Evolutionary conservation across 1,139 yeast genomes (phyloP), one percentile per base, ranked within the genome.

Genomic region (Saccharomyces pastorianus): DNA sequence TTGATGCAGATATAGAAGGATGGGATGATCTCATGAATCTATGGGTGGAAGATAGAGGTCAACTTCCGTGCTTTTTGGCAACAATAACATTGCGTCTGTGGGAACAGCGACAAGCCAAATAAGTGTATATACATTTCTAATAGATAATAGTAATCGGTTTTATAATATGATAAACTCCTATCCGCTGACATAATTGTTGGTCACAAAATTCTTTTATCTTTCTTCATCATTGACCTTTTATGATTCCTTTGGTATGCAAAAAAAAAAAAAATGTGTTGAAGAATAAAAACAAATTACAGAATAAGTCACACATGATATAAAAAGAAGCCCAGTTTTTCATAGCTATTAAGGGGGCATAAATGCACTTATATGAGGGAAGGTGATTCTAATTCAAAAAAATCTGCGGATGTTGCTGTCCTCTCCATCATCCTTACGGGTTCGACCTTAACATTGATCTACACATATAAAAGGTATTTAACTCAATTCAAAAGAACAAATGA

Each of bases 41-140:
- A 56, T 88, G 95, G 90, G 81, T 87, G 2, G 76, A 76, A 50
- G 87, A 85, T 51, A 79, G 82, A 58, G 80, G 79, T 47, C 90
- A 88, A 61, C 81, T 88, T 26, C 88, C 95, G 0, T 86, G 95
- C 61, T 85, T 89, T 63, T 72, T 90, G 55, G 84, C 95, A 55
- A 90, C 95, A 0, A 73, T 89, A 58, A 87, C 83, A 52, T 72
- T 89, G 55, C 84, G 80, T 61, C 70, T 88, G 27, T 83, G 81
- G 70, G 84, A 82, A 53, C 6, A 63, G 29, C 25, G 29, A 29
- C 49, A 47, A 14, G 9, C 23, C 13, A 47, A 48, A 23, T 48
- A 34, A 48, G 25, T 23, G 11, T 23, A 48, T n/a, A 32, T 48
- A 25, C 9, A 17, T 32, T 7, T 23, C 25, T 6, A 48, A 48